Percentiles rank a stretch among this genome's conserved stretches.
Conservation (phyloP, 2,329 filamentous ascomycete genomes). For the Lojkania enalia region DNA sequence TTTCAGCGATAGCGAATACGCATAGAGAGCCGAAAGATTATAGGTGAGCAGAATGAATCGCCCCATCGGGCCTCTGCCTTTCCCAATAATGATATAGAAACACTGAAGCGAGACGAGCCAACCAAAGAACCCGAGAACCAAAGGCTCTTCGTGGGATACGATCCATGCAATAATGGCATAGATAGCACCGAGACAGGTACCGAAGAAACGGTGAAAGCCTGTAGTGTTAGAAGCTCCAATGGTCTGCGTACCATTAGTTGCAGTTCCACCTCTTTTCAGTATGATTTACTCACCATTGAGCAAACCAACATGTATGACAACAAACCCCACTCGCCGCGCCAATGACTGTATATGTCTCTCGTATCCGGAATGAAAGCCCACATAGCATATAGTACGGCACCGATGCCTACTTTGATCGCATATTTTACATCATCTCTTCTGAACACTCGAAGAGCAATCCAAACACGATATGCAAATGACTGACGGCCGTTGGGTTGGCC, state of each 20-base stretch:
- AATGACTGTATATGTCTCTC: constrained; percentile 78
- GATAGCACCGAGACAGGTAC: constrained; percentile 78
- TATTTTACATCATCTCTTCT: constrained; percentile 72
- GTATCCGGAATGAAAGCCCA: constrained; percentile 83
- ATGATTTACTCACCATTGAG: constrained; percentile 65
- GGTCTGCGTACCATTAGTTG: constrained; percentile 55
- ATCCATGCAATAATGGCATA: constrained; percentile 80
- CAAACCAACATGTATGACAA: constrained; percentile 98
- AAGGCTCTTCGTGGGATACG: constrained; percentile 71
- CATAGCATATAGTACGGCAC: constrained; percentile 84
- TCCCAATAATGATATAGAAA: constrained; percentile 86
- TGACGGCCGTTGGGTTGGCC: constrained; percentile 34
- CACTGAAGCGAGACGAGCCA: constrained; percentile 80
- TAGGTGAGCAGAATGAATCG: constrained; percentile 94
- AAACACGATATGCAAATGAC: constrained; percentile 53
- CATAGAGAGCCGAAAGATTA: constrained; percentile 92
- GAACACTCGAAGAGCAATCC: constrained; percentile 60
- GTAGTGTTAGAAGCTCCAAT: constrained; percentile 96
- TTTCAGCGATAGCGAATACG: constrained; percentile 81
- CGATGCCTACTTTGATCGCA: constrained; percentile 89
- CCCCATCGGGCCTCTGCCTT: constrained; percentile 84
- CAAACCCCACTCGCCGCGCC: constrained; percentile 95
- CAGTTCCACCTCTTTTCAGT: background rate
- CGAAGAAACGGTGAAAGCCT: constrained; percentile 80
- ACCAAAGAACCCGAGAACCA: constrained; percentile 76